Evolutionary conservation across 768 basidiomycete genomes (phyloP).

Genomic region (Candolleomyces eurysporus): DNA sequence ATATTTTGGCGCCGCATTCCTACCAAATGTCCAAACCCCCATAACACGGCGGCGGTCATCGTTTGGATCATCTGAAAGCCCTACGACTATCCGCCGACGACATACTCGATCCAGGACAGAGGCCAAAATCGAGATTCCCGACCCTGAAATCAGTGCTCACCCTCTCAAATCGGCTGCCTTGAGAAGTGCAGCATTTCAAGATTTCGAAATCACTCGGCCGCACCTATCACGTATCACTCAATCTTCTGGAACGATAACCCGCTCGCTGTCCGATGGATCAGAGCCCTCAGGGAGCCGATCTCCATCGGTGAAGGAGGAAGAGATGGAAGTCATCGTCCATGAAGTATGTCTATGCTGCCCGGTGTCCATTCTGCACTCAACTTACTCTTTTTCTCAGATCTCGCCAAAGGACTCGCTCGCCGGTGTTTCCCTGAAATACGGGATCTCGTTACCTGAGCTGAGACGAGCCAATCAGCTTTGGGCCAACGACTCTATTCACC

Average conservation of each 20-base stretch:
- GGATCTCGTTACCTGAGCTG: conserved; percentile 77
- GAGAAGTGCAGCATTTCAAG: conserved; percentile 19
- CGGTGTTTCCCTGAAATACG: conserved; percentile 87
- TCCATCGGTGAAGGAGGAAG: conserved; percentile 23
- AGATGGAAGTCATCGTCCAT: conserved; percentile 60
- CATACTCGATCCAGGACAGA: conserved; percentile 26
- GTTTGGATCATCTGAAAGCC: conserved; percentile 14
- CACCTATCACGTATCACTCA: conserved; percentile 38
- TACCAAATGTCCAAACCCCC: conserved; percentile 22
- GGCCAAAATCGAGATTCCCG: conserved; percentile 5
- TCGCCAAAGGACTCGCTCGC: conserved; percentile 75
- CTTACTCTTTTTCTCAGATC: conserved; percentile 44
- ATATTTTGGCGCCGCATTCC: conserved; percentile 30
- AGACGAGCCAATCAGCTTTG: conserved; percentile 91
- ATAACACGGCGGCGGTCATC: conserved; percentile 20
- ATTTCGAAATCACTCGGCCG: conserved; percentile 37
- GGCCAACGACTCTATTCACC: conserved; percentile 89
- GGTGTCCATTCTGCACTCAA: background rate
- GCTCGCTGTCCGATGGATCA: conserved; percentile 15
- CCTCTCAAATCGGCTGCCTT: conserved; percentile 25
- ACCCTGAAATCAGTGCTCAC: conserved; percentile 15
- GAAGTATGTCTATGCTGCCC: conserved; percentile 37
- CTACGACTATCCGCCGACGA: conserved; percentile 4
- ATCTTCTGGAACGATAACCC: conserved; percentile 25
- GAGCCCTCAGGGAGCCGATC: conserved; percentile 15